Conservation (phyloP, 2,329 filamentous ascomycete genomes). For the Chrysosporium keratinophilum region DNA sequence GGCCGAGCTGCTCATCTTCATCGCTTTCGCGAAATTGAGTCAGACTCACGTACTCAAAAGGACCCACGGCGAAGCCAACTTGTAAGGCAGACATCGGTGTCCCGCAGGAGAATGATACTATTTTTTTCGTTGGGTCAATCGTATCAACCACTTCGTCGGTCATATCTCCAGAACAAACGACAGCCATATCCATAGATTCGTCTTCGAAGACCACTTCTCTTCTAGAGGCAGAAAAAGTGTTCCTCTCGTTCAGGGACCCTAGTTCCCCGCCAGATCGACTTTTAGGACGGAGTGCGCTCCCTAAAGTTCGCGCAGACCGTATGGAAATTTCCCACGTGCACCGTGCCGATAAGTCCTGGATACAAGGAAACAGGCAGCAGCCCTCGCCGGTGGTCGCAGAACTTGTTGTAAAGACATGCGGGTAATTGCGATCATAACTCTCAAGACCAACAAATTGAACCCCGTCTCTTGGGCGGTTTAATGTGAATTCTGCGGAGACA, state of each 20-base stretch:
- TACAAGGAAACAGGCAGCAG: conserved; percentile 82
- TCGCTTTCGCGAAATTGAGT: conserved; percentile 81
- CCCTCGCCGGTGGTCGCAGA: conserved; percentile 66
- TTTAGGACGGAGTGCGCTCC: conserved; percentile 52
- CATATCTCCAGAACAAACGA: conserved; percentile 81
- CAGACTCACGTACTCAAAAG: conserved; percentile 87
- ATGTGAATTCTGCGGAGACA: conserved; percentile 64
- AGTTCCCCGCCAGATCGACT: conserved; percentile 22
- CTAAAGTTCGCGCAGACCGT: conserved; percentile 73
- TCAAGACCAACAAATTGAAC: conserved; percentile 84
- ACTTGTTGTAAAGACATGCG: conserved; percentile 83
- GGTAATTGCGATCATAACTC: conserved; percentile 68
- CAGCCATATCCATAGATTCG: conserved; percentile 74
- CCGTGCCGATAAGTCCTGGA: conserved; percentile 72
- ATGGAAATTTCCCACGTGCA: conserved; percentile 84
- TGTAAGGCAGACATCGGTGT: conserved; percentile 73
- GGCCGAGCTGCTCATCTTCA: conserved; percentile 80
- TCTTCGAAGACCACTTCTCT: conserved; percentile 47
- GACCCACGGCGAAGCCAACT: conserved; percentile 85
- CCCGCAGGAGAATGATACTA: conserved; percentile 69
- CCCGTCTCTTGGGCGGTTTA: conserved; percentile 68
- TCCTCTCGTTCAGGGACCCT: too few species aligned
- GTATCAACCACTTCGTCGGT: conserved; percentile 73
- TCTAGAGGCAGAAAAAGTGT: too few species aligned
- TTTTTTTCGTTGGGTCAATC: conserved; percentile 70